These are phyloP conservation scores for Triticum monococcum DNA, from an alignment of 176 grass and related monocot species.

Conservation along the genomic window DNA sequence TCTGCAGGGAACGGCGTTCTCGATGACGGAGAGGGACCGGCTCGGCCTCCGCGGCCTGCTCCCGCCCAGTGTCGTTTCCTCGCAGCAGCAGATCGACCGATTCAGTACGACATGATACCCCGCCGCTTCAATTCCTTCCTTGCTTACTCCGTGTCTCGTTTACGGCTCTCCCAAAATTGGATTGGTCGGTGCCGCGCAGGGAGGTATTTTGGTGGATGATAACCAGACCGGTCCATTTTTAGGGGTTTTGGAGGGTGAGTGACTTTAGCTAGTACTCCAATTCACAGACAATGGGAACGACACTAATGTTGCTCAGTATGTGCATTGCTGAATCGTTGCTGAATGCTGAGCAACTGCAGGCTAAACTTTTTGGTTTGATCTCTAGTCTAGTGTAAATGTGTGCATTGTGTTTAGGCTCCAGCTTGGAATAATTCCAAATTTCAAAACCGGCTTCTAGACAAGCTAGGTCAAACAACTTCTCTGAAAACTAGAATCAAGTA, in stretches of 20 bases:
- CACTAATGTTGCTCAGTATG: not conserved
- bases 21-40: conserved; percentile 92
- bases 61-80: conserved; percentile 81
- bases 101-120: conserved; percentile 60
- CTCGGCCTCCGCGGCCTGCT: conserved; percentile 92
- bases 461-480: not conserved
- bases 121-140: not conserved
- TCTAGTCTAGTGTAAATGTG: not conserved
- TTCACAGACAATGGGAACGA: not conserved
- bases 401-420: not conserved
- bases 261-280: not conserved
- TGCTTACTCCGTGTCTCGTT: not conserved
- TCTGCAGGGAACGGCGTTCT: conserved; percentile 83
- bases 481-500: not conserved
- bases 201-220: not conserved
- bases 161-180: conserved; percentile 1
- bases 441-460: not conserved
- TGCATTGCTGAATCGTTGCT: too few species aligned
- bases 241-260: not conserved
- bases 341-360: not conserved
- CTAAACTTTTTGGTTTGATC: not conserved
- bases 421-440: not conserved
- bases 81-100: conserved; percentile 87
- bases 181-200: not conserved
- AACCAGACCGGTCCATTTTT: not conserved